Evolutionary conservation across 441 rosid species (phyloP), one percentile per base, ranked within the genome.

Genomic region (Pelargonium cotyledonis): DNA sequence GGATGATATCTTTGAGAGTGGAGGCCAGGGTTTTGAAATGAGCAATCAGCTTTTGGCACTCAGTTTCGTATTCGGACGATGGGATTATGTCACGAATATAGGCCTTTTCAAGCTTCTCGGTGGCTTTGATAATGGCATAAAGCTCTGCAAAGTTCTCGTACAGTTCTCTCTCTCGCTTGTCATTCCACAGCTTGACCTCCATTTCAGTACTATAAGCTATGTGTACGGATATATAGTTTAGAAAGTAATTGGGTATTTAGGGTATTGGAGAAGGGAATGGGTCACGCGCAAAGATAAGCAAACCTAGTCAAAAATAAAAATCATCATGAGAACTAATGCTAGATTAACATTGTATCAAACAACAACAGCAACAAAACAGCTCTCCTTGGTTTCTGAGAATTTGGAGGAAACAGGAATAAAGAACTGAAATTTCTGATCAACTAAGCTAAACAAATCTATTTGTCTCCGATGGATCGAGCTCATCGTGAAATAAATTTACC

Each of bases 91-190:
- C 99, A 49, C 98, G 90, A 55, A 95, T 77, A 47, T 95, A 95
- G 0, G 90, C 97, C 79, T 88, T 92, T 75, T 92, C 98, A 10
- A 89, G 90, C 86, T 95, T 95, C 84, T 95, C 97, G 1, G 97
- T 92, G 61, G 96, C 97, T 72, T 90, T 92, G 70, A 95, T 87
- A 63, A 92, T 95, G 9, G 99, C 99, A 73, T 88, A 95, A 16
- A 95, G 85, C 89, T 92, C 98, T 0, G 97, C 90, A 58, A 92
- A 95, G 65, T 95, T 95, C 71, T 92, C 98, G 19, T 90, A 89
- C 97, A 92, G 89, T 75, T 92, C 99, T 84, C 99, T 85, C 79
- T 90, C 96, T 8, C 96, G 91, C 89, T 95, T 92, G 84, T 92
- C 97, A 46, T 86, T 84, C 93, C 97, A 95, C 77, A 90, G 84